phyloP scores from a whole-genome alignment of 208 protist species.

The Lotmaria passim region DNA sequence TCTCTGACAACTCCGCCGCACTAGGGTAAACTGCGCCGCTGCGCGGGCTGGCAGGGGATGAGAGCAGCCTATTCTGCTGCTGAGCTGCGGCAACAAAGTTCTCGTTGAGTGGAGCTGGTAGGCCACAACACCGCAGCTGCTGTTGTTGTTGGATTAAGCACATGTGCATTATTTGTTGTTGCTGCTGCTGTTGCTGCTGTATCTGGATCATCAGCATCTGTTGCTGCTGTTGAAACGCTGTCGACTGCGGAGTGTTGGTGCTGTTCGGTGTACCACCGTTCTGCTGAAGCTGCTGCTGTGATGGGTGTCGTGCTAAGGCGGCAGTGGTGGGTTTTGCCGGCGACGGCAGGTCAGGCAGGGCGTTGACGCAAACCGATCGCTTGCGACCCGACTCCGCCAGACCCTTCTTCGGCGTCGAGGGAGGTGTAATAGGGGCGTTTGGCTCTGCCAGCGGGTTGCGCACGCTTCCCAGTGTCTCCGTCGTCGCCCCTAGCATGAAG shows the following conservation, averaged over 20 bases:
- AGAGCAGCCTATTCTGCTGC: neutral
- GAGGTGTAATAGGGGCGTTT: neutral
- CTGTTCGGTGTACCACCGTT: neutral
- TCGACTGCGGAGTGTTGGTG: neutral
- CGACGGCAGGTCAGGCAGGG: neutral
- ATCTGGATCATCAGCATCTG: neutral
- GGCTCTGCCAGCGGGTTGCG: neutral
- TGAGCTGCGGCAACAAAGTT: neutral
- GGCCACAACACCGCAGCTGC: neutral
- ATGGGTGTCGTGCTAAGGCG: neutral
- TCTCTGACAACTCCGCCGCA: too few relatives aligned
- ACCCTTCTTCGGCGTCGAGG: neutral
- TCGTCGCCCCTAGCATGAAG: neutral
- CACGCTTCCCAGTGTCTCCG: neutral
- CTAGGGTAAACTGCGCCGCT: too few relatives aligned
- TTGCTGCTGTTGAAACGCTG: neutral
- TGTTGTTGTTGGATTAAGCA: neutral
- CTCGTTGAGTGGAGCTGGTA: neutral
- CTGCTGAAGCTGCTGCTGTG: neutral
- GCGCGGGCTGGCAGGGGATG: too few relatives aligned
- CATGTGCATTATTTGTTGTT: constrained; percentile 2
- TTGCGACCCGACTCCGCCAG: neutral
- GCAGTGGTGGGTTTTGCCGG: neutral
- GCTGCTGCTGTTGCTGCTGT: neutral
- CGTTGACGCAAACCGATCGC: constrained; percentile 4